Conservation (phyloP, 1,284 basidiomycete species). For the Fereydounia khargensis region DNA sequence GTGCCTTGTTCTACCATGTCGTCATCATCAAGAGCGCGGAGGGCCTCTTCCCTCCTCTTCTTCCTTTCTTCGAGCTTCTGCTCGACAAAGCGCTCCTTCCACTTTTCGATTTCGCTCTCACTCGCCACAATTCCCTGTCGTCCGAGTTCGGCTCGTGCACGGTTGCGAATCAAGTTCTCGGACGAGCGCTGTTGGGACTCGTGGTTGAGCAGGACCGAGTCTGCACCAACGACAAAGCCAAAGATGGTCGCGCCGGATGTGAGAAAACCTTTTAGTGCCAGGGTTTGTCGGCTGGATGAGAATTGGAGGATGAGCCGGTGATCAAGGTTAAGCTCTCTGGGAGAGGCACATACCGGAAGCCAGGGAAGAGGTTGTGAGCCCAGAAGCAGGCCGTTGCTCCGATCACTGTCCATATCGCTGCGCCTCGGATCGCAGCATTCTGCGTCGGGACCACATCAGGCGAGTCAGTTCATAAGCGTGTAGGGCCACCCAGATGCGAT, state of each 20-base stretch:
- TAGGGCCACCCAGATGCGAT: too few species aligned
- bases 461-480: too few species aligned
- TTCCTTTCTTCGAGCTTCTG: conserved; percentile 29
- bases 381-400: conserved; percentile 36
- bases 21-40: too few species aligned
- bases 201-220: conserved; percentile 43
- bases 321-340: too few species aligned
- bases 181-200: conserved; percentile 39
- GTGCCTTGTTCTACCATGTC: too few species aligned
- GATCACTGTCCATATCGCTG: conserved; percentile 28
- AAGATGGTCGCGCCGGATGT: conserved; percentile 45
- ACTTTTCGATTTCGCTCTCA: conserved; percentile 47
- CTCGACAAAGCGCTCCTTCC: conserved; percentile 40
- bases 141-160: conserved; percentile 40
- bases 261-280: conserved; percentile 49
- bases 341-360: conserved; percentile 19
- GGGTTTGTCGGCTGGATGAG: conserved; percentile 20
- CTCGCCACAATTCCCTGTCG: conserved; percentile 43
- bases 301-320: background rate
- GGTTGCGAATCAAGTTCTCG: conserved; percentile 39
- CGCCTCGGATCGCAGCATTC: conserved; percentile 44
- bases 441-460: too few species aligned
- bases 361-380: conserved; percentile 46
- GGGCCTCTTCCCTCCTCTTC: conserved; percentile 9
- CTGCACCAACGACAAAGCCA: conserved; percentile 48